Evolutionary conservation across 2,329 filamentous ascomycete species (phyloP), one percentile per base, ranked within the genome.

Genomic region (Alternaria panax): DNA sequence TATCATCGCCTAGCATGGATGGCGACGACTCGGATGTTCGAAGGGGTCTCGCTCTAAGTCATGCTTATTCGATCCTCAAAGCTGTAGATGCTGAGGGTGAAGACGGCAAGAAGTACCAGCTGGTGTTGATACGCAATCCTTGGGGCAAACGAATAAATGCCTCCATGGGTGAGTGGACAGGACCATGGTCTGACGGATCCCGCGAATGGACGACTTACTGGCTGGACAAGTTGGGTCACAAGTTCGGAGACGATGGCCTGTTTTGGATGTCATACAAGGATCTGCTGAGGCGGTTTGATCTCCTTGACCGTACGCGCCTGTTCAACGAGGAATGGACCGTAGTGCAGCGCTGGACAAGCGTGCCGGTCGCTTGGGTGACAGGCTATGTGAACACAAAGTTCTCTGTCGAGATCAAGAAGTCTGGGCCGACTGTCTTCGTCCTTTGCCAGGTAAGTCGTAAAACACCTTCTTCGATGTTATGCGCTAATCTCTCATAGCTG

Each of bases 191-290:
- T 25, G 92, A 95, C 69, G 92, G 92, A 1, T 92, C 89, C 14
- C 90, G 90, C 68, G 88, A 94, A 76, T 96, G 92, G 92, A 94
- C 90, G 1, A 83, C 90, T 0, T 89, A 93, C 65, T 92, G 90
- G 86, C 86, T 94, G 76, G 78, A 87, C 53, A 87, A 89, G 65
- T 82, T 94, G 1, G 82, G 84, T 40, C 90, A 93, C 71, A 86
- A 84, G 20, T 93, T 93, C 68, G 90, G 90, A 30, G 89, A 92
- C 65, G 90, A 93, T 67, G 91, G 90, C 7, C 60, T 86, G 27
- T 87, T 88, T 72, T 88, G 85, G 85, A 87, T 88, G 61, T 83
- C 81, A 1, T 88, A 86, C 64, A 78, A 84, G 7, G 86, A 88
- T 57, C 79, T 88, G 25, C 78, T 86, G 4, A 82, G 80, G 57